These are phyloP conservation scores for Babesia caballi DNA, from an alignment of 169 alveolate genomes.

Conservation along the genomic window DNA sequence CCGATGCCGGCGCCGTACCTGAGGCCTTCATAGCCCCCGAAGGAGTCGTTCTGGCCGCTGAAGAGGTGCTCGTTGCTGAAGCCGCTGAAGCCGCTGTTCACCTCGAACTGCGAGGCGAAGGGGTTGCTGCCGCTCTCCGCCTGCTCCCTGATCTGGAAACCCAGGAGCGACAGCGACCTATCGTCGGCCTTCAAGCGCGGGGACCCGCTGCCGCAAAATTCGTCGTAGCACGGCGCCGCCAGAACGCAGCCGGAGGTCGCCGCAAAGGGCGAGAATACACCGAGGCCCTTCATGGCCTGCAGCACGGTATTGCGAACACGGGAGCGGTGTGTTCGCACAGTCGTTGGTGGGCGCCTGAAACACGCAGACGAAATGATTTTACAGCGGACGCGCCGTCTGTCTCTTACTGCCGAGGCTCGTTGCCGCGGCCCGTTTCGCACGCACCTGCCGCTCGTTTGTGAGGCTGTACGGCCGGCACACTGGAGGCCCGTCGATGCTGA, in stretches of 20 bases:
- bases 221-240: slow-evolving; percentile 51
- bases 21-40: slow-evolving; percentile 29
- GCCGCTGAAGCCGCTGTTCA: slow-evolving; percentile 12
- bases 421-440: background rate
- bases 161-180: slow-evolving; percentile 28
- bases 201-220: slow-evolving; percentile 42
- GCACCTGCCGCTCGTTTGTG: slow-evolving; percentile 22
- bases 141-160: slow-evolving; percentile 40
- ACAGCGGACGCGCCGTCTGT: background rate
- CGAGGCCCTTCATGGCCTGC: slow-evolving; percentile 53
- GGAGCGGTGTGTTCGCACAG: slow-evolving; percentile 2
- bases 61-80: slow-evolving; percentile 28
- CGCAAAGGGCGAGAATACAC: slow-evolving; percentile 56
- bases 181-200: slow-evolving; percentile 20
- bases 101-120: slow-evolving; percentile 27
- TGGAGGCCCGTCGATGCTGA: too few species aligned
- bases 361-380: background rate
- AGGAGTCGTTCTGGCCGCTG: slow-evolving; percentile 1
- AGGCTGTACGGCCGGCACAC: background rate
- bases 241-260: slow-evolving; percentile 58
- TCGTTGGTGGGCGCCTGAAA: background rate
- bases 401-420: background rate
- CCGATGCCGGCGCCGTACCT: slow-evolving; percentile 33
- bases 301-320: background rate
- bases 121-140: slow-evolving; percentile 9